Conservation (phyloP, 2,329 filamentous ascomycete genomes). For the Microdochium bolleyi region DNA sequence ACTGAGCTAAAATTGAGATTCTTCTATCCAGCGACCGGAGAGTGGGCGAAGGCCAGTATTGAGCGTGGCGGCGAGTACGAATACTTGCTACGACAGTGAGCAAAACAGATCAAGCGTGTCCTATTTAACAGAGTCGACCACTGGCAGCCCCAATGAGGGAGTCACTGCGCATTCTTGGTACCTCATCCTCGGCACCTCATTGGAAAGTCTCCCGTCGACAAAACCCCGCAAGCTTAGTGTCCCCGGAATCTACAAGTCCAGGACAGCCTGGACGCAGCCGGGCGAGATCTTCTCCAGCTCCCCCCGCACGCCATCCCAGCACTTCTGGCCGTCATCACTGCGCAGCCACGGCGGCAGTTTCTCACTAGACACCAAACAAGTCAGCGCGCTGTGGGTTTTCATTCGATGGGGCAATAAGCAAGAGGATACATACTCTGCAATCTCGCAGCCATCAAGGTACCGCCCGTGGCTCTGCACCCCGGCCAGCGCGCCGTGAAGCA, state of each 20-base stretch:
- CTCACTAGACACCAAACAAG: neutral
- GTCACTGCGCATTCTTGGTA: too few species aligned
- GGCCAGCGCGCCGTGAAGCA: constrained; percentile 13
- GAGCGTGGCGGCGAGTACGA: constrained; percentile 9
- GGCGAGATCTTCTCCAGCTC: constrained; percentile 18
- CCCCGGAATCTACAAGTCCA: constrained; percentile 4
- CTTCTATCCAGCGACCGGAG: neutral
- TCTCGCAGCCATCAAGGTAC: constrained; percentile 13
- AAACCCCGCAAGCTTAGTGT: too few species aligned
- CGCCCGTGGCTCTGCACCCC: constrained; percentile 18
- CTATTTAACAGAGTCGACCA: too few species aligned
- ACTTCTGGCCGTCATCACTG: constrained; percentile 11
- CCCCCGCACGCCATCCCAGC: constrained; percentile 17
- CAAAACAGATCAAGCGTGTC: too few species aligned
- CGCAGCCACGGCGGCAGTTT: constrained; percentile 12
- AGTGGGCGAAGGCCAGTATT: neutral
- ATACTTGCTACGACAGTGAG: constrained; percentile 9
- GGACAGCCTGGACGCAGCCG: constrained; percentile 12
- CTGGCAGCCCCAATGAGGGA: too few species aligned
- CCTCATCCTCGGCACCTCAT: too few species aligned
- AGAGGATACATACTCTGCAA: constrained; percentile 20
- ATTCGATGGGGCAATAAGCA: too few species aligned
- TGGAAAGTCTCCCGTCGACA: too few species aligned
- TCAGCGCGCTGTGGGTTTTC: too few species aligned
- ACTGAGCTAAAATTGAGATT: neutral